Percentiles rank a stretch among this genome's conserved stretches.
phyloP scores from a whole-genome alignment of 441 rosid genomes.

The Heliophila coronopifolia region DNA sequence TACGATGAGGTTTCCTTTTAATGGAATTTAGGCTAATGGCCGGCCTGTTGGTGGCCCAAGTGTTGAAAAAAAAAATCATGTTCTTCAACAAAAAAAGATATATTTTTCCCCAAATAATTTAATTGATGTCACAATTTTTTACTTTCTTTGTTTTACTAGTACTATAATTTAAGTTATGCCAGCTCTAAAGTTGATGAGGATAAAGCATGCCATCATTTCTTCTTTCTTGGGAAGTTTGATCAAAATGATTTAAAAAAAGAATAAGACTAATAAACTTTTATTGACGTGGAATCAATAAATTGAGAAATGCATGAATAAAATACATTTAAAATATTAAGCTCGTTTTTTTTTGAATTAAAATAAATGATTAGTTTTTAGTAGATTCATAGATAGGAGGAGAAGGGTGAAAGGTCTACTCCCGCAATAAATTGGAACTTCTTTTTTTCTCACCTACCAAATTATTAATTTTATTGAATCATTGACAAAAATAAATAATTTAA shows the following conservation, averaged over 20 bases:
- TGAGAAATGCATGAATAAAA: neutral
- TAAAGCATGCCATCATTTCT: neutral
- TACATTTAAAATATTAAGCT: no score
- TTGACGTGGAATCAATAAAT: neutral
- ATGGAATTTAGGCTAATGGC: no score
- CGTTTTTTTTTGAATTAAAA: no score
- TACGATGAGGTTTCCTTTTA: no score
- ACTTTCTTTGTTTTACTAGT: neutral
- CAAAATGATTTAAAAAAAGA: neutral
- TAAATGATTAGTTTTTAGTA: no score
- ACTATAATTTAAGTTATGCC: neutral
- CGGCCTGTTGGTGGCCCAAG: no score
- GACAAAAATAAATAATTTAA: no score
- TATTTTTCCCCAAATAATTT: neutral
- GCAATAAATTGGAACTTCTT: slow-evolving; percentile 24
- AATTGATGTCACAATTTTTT: no score
- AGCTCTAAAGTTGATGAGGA: slow-evolving; percentile 1
- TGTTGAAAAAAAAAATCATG: no score
- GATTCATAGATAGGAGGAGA: neutral
- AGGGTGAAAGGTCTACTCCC: neutral
- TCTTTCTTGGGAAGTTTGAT: neutral
- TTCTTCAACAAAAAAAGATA: neutral
- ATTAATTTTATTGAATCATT: slow-evolving; percentile 13
- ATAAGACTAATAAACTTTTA: neutral
- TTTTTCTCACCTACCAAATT: slow-evolving; percentile 26